Evolutionary conservation across 2,329 filamentous ascomycete genomes (phyloP).

Genomic region (Parastagonospora nodorum): DNA sequence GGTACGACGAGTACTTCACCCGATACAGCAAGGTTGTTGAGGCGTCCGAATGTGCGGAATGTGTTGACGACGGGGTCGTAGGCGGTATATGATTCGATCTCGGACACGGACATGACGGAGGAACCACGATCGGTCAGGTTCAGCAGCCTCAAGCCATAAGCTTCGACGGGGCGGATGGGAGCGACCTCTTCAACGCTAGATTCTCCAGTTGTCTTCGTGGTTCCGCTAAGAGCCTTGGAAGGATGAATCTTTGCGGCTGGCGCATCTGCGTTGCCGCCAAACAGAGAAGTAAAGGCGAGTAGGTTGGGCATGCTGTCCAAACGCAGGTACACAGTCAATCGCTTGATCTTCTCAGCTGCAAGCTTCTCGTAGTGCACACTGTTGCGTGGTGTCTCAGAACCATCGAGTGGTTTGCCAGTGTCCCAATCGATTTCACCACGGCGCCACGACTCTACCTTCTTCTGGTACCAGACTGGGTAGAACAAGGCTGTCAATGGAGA

Average conservation of each 20-base stretch:
- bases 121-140: constrained; percentile 92
- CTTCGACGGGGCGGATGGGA: constrained; percentile 63
- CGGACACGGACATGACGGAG: constrained; percentile 91
- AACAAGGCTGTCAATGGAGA: constrained; percentile 75
- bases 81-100: constrained; percentile 69
- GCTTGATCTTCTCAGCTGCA: constrained; percentile 59
- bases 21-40: constrained; percentile 81
- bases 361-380: constrained; percentile 57
- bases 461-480: constrained; percentile 78
- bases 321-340: constrained; percentile 79
- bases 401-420: constrained; percentile 54
- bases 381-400: constrained; percentile 46
- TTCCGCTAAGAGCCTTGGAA: constrained; percentile 27
- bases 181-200: constrained; percentile 15
- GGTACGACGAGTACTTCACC: constrained; percentile 82
- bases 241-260: constrained; percentile 47
- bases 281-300: constrained; percentile 79
- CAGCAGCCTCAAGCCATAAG: constrained; percentile 83
- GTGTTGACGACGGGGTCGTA: constrained; percentile 86
- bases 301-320: constrained; percentile 83
- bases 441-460: constrained; percentile 75
- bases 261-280: constrained; percentile 62
- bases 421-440: constrained; percentile 92
- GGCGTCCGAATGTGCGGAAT: constrained; percentile 84
- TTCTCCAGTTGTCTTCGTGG: constrained; percentile 24